These are phyloP conservation scores for Pseudozyma hubeiensis DNA, from an alignment of 1,284 basidiomycete genomes.

Conservation along the genomic window DNA sequence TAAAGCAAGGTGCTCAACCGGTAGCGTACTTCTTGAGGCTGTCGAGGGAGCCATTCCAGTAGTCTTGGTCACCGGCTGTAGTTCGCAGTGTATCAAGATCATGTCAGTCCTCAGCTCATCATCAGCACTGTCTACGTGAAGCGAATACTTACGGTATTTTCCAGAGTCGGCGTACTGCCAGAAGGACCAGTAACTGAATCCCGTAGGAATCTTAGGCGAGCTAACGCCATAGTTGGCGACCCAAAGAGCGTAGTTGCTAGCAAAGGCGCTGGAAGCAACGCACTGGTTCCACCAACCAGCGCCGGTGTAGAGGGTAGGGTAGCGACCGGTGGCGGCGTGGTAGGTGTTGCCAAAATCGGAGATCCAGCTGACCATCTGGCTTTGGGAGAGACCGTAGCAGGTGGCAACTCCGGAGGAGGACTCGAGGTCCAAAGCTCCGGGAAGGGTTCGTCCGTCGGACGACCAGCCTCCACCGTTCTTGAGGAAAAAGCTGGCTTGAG, in stretches of 20 bases:
- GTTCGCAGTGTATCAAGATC: too few relatives aligned
- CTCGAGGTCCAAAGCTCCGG: conserved; percentile 60
- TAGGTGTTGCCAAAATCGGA: conserved; percentile 73
- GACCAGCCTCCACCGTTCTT: conserved; percentile 73
- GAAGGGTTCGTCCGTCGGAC: conserved; percentile 46
- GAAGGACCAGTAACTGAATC: conserved; percentile 72
- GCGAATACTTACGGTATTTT: conserved; percentile 63
- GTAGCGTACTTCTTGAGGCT: conserved; percentile 61
- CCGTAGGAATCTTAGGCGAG: conserved; percentile 36
- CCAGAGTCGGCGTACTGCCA: conserved; percentile 76
- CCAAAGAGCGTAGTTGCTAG: conserved; percentile 74
- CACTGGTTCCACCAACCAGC: conserved; percentile 78
- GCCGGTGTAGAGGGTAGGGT: conserved; percentile 75
- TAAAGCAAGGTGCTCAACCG: not conserved
- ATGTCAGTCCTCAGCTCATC: too few relatives aligned
- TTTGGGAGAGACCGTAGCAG: conserved; percentile 74
- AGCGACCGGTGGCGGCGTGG: conserved; percentile 71
- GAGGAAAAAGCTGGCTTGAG: conserved; percentile 76
- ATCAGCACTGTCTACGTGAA: too few relatives aligned
- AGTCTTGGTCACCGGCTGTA: conserved; percentile 73
- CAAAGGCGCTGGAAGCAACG: conserved; percentile 72
- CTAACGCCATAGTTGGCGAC: conserved; percentile 73
- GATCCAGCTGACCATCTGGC: conserved; percentile 77
- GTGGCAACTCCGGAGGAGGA: conserved; percentile 20
- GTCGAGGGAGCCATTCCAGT: conserved; percentile 61